phyloP scores from a whole-genome alignment of 176 grass and related monocot genomes.

The Hsuehochloa calcarea region DNA sequence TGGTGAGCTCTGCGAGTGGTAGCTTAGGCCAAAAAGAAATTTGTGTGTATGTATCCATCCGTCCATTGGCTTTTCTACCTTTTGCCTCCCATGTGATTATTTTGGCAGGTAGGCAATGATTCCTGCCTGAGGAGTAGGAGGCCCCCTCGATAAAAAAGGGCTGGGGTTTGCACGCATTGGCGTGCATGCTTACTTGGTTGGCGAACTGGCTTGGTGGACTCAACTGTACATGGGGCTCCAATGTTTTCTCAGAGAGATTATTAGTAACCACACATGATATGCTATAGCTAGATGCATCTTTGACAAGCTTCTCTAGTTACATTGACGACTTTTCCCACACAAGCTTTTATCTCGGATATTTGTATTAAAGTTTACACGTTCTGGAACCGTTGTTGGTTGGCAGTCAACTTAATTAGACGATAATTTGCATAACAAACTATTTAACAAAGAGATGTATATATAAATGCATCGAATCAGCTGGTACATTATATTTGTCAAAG shows the following conservation, averaged over 20 bases:
- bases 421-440: background rate
- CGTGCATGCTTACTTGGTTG: background rate
- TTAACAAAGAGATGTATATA: background rate
- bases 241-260: background rate
- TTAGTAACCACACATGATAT: background rate
- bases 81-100: conserved; percentile 33
- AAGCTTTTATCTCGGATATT: no score
- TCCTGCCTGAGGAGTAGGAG: conserved; percentile 23
- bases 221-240: background rate
- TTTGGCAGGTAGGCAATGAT: conserved; percentile 26
- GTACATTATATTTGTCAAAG: no score
- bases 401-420: background rate
- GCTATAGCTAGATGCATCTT: background rate
- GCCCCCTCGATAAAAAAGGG: background rate
- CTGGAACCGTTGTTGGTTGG: background rate
- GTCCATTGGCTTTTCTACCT: background rate
- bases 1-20: background rate
- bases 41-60: background rate
- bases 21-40: conserved; percentile 2
- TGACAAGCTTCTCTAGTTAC: no score
- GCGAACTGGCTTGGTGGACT: background rate
- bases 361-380: no score
- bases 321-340: no score
- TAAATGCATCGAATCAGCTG: background rate
- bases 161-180: background rate